Conservation (phyloP, 345 rosid species). For the Corymbia maculata region DNA sequence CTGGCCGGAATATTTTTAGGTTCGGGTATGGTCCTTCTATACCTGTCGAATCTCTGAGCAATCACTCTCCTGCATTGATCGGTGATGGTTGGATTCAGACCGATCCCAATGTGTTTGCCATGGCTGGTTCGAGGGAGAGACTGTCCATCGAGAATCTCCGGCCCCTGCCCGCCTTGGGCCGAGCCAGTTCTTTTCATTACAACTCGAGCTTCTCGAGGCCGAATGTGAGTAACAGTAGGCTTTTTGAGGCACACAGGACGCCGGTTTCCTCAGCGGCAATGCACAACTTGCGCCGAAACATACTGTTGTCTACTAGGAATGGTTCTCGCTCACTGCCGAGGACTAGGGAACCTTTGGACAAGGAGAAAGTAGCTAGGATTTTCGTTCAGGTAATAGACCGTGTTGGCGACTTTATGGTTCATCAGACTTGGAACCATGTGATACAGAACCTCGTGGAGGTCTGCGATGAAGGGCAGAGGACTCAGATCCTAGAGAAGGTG, state of each 20-base stretch:
- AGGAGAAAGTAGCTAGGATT: not conserved
- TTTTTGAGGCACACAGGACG: not conserved
- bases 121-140: not conserved
- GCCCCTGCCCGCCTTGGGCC: not conserved
- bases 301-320: not conserved
- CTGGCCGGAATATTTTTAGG: not conserved
- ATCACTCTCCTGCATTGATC: not conserved
- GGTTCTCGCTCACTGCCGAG: not conserved
- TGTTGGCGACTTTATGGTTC: not conserved
- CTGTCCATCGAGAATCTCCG: not conserved
- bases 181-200: not conserved
- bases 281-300: not conserved
- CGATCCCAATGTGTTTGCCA: not conserved
- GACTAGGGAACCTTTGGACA: not conserved
- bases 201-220: not conserved
- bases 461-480: conserved; percentile 33
- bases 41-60: not conserved
- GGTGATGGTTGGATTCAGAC: not conserved
- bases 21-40: not conserved
- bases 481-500: conserved; percentile 18
- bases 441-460: conserved; percentile 29
- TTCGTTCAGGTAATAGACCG: not conserved
- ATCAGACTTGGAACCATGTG: conserved; percentile 26
- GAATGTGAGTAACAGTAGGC: not conserved
- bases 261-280: not conserved